Conservation (phyloP, 139 green algal species). For the Edaphochlamys debaryana region DNA sequence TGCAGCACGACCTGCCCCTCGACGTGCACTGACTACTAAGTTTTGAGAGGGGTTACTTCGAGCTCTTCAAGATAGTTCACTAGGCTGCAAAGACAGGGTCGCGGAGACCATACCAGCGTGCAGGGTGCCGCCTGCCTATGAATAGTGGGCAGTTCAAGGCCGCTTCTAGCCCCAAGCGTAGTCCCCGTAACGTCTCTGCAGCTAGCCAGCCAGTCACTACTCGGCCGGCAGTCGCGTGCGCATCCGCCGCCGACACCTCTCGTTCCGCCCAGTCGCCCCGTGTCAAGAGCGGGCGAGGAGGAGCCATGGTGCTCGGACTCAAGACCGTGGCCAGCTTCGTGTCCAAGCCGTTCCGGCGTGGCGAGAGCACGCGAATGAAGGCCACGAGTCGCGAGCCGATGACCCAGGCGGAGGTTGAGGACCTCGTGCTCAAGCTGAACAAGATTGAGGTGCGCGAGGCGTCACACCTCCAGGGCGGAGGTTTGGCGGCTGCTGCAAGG, state of each 20-base stretch:
- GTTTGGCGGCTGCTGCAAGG: too few relatives aligned
- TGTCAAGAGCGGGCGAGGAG: not conserved
- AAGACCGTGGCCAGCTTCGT: constrained; percentile 36
- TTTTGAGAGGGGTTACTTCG: too few relatives aligned
- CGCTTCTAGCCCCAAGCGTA: constrained; percentile 12
- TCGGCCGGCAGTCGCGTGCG: not conserved
- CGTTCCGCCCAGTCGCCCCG: too few relatives aligned
- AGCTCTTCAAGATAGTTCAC: too few relatives aligned
- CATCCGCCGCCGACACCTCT: not conserved
- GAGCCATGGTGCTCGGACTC: constrained; percentile 28
- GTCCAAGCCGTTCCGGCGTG: constrained; percentile 13
- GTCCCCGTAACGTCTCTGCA: not conserved
- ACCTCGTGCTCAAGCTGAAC: constrained; percentile 90
- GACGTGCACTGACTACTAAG: too few relatives aligned
- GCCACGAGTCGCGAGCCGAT: constrained; percentile 64
- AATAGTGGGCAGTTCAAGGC: not conserved
- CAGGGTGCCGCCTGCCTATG: too few relatives aligned
- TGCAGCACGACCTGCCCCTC: too few relatives aligned
- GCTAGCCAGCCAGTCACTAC: not conserved
- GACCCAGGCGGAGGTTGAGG: constrained; percentile 81
- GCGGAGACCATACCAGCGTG: too few relatives aligned
- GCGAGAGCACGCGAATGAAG: not conserved
- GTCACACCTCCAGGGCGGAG: too few relatives aligned
- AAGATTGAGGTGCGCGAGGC: constrained; percentile 86
- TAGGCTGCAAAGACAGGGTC: too few relatives aligned